Evolutionary conservation across 257 asterid genomes (phyloP).

Genomic region (Rhazya stricta): DNA sequence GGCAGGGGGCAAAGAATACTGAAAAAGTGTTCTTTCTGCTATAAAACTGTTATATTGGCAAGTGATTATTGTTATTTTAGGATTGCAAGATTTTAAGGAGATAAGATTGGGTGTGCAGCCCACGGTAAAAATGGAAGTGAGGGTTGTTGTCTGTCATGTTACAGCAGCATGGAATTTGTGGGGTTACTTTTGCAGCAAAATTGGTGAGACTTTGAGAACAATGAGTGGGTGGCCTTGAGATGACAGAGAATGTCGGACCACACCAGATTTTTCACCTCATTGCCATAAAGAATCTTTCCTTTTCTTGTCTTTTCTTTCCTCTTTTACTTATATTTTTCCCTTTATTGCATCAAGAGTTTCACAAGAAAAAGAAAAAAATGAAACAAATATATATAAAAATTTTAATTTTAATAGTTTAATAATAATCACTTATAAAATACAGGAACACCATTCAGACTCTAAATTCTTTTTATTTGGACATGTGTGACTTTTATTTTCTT

Average conservation of each 20-base stretch:
- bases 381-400: too few species aligned
- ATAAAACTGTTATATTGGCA: neutral
- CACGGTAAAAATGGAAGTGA: neutral
- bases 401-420: too few species aligned
- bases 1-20: neutral
- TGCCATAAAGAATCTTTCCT: neutral
- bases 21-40: neutral
- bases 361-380: too few species aligned
- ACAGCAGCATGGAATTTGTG: neutral
- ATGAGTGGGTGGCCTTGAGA: conserved; percentile 12
- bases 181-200: neutral
- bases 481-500: too few species aligned
- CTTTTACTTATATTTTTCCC: too few species aligned
- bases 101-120: neutral
- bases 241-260: conserved; percentile 27
- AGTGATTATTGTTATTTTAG: conserved; percentile 2
- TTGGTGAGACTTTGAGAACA: neutral
- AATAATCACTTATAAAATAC: too few species aligned
- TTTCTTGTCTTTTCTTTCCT: neutral
- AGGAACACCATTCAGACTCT: too few species aligned
- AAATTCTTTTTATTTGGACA: too few species aligned
- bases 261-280: conserved; percentile 7
- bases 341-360: too few species aligned
- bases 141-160: neutral
- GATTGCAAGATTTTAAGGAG: neutral